Evolutionary conservation across 352 stramenopile species (phyloP), one percentile per base, ranked within the genome.

Genomic region (Phytophthora europaea): DNA sequence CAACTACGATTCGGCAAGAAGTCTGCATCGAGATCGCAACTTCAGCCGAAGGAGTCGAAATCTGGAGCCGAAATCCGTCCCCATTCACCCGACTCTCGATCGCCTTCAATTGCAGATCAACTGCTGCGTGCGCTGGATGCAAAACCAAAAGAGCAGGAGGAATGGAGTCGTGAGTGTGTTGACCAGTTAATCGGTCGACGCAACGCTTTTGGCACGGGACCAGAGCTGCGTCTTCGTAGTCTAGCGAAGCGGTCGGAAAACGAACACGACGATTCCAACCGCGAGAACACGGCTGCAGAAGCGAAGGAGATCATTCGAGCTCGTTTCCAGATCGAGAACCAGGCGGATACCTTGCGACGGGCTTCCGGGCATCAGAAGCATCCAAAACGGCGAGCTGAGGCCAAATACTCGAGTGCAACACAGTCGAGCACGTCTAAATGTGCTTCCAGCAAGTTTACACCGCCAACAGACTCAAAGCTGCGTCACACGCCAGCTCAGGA

Each of bases 1-100:
- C 82, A 90, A 73, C 63, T 87, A 18, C 83, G 80, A 48, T 93
- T 93, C 26, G 78, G 86, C 7, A 83, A 83, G 36, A 78, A 78
- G n/a, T 65, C 70, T n/a, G 15, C 40, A 40, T 64, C 47, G 34
- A 43, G 47, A 26, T 23, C 22, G 36, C 13, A 61, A 62, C 20
- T 22, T 6, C 50, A 54, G 16, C 22, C 52, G 22, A 62, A 33
- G 2, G 4, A 20, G 18, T 36, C 28, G 18, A 60, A 56, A 34
- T 18, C 34, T 18, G 61, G 72, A 38, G 43, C 34, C 18, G 59
- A 54, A 10, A 20, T 28, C 5, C 16, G 69, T 31, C 34, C 31
- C 65, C 56, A 15, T 16, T 75, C 73, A 4, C 61, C 78, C 2
- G 52, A 70, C 50, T 28, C 38, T 64, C 56, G 20, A 18, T 72